These are phyloP conservation scores for Nidularia sp. DNA, from an alignment of 768 basidiomycete species.

Conservation along the genomic window DNA sequence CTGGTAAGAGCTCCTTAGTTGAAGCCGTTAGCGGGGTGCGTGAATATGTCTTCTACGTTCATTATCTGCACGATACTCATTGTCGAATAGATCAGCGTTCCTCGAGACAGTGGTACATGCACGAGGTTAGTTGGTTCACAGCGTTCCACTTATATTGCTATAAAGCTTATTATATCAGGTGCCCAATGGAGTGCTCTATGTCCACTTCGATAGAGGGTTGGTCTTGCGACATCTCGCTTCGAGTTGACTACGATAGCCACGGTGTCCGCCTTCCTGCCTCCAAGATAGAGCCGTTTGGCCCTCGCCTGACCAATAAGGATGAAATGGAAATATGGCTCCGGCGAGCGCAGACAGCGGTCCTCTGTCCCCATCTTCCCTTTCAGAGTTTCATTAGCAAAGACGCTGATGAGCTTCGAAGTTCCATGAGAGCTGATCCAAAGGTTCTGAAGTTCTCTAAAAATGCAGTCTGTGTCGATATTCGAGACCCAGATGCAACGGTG, in stretches of 20 bases:
- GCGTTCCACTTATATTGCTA: too few species aligned
- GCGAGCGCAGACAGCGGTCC: constrained; percentile 55
- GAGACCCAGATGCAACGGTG: constrained; percentile 40
- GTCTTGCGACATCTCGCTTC: constrained; percentile 40
- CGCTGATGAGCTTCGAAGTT: constrained; percentile 3
- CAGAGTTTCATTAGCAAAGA: constrained; percentile 8
- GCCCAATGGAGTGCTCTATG: constrained; percentile 52
- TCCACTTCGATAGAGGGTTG: constrained; percentile 29
- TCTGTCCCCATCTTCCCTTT: constrained; percentile 34
- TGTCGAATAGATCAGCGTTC: constrained; percentile 46
- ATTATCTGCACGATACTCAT: neutral
- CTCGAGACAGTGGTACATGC: constrained; percentile 58
- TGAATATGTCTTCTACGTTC: neutral
- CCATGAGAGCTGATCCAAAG: neutral
- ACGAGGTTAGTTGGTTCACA: constrained; percentile 33
- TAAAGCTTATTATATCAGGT: constrained; percentile 21
- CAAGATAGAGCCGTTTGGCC: constrained; percentile 32
- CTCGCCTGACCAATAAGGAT: constrained; percentile 28
- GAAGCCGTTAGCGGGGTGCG: constrained; percentile 55
- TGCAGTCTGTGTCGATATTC: constrained; percentile 39
- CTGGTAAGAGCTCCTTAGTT: constrained; percentile 57
- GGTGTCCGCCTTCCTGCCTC: constrained; percentile 16
- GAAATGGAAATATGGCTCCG: constrained; percentile 50
- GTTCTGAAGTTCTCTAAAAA: constrained; percentile 43
- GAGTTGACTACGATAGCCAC: constrained; percentile 7